A percentile compares a stretch with the other conserved stretches of the same genome.
These are phyloP conservation scores for Penicillium daleae DNA, from an alignment of 495 filamentous ascomycete genomes.

Conservation along the genomic window DNA sequence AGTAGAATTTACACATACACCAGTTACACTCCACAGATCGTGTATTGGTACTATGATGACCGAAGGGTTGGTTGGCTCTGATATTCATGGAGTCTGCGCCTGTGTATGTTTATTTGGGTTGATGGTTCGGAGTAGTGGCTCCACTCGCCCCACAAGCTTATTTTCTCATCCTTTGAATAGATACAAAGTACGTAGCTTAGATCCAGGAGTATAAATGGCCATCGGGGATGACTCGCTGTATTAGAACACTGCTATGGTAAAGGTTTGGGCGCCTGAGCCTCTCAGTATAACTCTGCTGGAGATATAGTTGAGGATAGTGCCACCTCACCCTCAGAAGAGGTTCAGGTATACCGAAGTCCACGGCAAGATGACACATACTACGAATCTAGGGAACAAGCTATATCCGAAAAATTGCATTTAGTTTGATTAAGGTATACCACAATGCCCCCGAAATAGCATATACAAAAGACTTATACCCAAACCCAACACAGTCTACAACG, in stretches of 20 bases:
- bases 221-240: too few species aligned
- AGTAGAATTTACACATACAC: too few species aligned
- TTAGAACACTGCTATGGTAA: too few species aligned
- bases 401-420: not conserved
- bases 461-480: not conserved
- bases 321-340: too few species aligned
- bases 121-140: not conserved
- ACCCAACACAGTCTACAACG: slow-evolving; percentile 4
- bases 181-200: too few species aligned
- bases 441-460: not conserved
- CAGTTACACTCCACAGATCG: too few species aligned
- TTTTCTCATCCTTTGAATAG: not conserved
- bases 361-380: not conserved
- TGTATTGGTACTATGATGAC: not conserved
- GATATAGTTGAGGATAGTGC: too few species aligned
- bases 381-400: too few species aligned
- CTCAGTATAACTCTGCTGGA: too few species aligned
- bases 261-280: too few species aligned
- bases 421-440: not conserved
- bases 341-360: too few species aligned
- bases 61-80: not conserved
- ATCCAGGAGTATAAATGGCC: not conserved
- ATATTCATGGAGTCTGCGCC: not conserved
- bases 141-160: not conserved
- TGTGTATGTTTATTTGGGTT: too few species aligned